Percentiles rank a stretch among this genome's conserved stretches.
phyloP scores from a whole-genome alignment of 2,329 filamentous ascomycete species.

The Elsinoe perseae region DNA sequence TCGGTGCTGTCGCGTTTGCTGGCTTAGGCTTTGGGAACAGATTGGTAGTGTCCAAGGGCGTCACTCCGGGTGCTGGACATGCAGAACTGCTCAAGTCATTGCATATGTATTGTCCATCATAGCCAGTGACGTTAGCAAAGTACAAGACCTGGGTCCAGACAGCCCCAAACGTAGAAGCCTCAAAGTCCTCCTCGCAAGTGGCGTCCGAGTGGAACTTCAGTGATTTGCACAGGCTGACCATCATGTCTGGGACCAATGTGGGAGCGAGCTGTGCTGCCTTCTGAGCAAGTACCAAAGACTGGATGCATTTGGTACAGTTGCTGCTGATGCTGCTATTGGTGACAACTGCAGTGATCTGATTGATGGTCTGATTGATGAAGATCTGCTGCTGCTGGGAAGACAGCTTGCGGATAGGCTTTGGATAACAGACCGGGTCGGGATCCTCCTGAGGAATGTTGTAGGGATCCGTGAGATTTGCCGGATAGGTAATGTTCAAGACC shows the following conservation, averaged over 20 bases:
- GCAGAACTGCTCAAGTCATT: conserved; percentile 41
- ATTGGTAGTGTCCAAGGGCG: conserved; percentile 37
- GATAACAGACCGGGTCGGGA: conserved; percentile 46
- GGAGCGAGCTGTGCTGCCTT: conserved; percentile 45
- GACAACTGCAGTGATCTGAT: conserved; percentile 42
- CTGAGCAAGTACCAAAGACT: conserved; percentile 45
- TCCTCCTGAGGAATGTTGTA: conserved; percentile 43
- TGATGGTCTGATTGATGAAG: conserved; percentile 37
- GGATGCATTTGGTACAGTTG: conserved; percentile 49
- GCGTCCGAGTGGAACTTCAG: conserved; percentile 41
- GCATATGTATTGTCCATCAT: conserved; percentile 53
- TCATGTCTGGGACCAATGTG: conserved; percentile 41
- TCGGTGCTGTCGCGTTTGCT: conserved; percentile 35
- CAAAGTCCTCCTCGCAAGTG: conserved; percentile 43
- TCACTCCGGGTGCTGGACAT: conserved; percentile 41
- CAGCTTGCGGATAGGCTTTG: conserved; percentile 41
- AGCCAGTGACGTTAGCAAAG: conserved; percentile 45
- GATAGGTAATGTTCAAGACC: conserved; percentile 44
- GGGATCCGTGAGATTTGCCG: conserved; percentile 48
- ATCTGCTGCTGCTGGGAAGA: conserved; percentile 33
- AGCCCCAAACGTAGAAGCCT: conserved; percentile 43
- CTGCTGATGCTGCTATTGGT: conserved; percentile 28
- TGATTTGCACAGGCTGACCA: conserved; percentile 45
- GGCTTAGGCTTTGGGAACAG: conserved; percentile 51
- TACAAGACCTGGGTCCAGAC: conserved; percentile 52